phyloP scores from a whole-genome alignment of 495 filamentous ascomycete species.

The Aspergillus biplanus region DNA sequence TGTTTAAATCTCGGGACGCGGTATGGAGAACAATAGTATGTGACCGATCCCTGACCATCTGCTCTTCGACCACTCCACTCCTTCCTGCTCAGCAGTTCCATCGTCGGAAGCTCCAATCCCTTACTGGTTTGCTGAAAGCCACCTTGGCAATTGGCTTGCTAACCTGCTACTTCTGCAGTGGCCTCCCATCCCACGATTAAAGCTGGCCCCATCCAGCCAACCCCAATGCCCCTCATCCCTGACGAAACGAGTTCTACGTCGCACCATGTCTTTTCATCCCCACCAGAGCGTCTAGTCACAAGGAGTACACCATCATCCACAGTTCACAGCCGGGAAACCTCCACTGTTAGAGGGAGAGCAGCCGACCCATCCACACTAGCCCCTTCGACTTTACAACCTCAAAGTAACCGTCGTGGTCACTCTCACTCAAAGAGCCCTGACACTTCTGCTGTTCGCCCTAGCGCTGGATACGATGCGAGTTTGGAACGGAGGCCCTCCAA shows the following conservation, averaged over 20 bases:
- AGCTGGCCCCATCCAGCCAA: slow-evolving; percentile 46
- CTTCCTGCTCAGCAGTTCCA: slow-evolving; percentile 15
- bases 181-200: slow-evolving; percentile 45
- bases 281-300: slow-evolving; percentile 45
- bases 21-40: slow-evolving; percentile 26
- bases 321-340: slow-evolving; percentile 52
- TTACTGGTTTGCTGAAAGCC: not conserved
- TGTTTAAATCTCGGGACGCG: slow-evolving; percentile 23
- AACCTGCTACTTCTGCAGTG: slow-evolving; percentile 33
- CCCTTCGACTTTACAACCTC: slow-evolving; percentile 48
- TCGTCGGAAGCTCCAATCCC: slow-evolving; percentile 6
- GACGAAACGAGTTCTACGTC: slow-evolving; percentile 46
- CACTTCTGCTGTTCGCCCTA: slow-evolving; percentile 39
- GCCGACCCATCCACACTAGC: slow-evolving; percentile 43
- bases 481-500: slow-evolving; percentile 72
- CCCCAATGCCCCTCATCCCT: slow-evolving; percentile 49
- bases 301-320: slow-evolving; percentile 55
- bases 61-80: slow-evolving; percentile 14
- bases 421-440: slow-evolving; percentile 62
- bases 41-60: slow-evolving; percentile 21
- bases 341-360: slow-evolving; percentile 48
- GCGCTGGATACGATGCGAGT: slow-evolving; percentile 52
- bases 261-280: slow-evolving; percentile 47
- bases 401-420: slow-evolving; percentile 45
- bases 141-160: slow-evolving; percentile 6